Evolutionary conservation across 257 asterid species (phyloP), one percentile per base, ranked within the genome.

Genomic region (Knoxia roxburghii): DNA sequence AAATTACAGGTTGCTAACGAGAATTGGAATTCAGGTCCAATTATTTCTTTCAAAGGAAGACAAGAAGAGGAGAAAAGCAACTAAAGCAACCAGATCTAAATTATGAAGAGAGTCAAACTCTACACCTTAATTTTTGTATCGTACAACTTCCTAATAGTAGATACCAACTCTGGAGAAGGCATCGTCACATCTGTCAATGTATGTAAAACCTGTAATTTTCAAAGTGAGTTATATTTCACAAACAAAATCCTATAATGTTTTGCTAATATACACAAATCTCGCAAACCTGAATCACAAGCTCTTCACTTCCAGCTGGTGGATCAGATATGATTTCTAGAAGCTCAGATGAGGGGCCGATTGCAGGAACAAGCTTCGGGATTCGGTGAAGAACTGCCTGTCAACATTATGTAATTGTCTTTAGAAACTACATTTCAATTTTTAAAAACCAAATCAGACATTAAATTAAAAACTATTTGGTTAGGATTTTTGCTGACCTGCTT

Each of bases 281-380:
- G 32, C 76, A 70, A 54, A 94, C 99, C 95, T 88, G 89, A 76
- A 79, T 79, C 63, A 88, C 79, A 64, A 94, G 95, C 69, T 79
- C 91, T 80, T 90, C 87, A 73, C 96, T 86, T 71, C 95, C 96
- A 80, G 65, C 65, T 50, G 97, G 99, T 53, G 95, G 92, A 72
- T 88, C 85, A 23, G 95, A 81, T 78, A 94, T 67, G 75, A 88
- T 80, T 67, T 72, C 84, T 58, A 94, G 97, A 78, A 94, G 91
- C 76, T 82, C 95, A 54, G 77, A 71, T 32, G 99, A 90, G 57
- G 95, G 76, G 69, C 99, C 97, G 73, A 94, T 88, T 35, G 99
- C 89, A 71, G 97, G 89, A 70, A 94, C 95, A 68, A 90, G 96
- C 72, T 90, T 81, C 35, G 96, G 97, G 64, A 88, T 83, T 78